A percentile compares a stretch with the other conserved stretches of the same genome.
These are phyloP conservation scores for Cytospora paraplurivora DNA, from an alignment of 2,329 filamentous ascomycete genomes.

Conservation along the genomic window DNA sequence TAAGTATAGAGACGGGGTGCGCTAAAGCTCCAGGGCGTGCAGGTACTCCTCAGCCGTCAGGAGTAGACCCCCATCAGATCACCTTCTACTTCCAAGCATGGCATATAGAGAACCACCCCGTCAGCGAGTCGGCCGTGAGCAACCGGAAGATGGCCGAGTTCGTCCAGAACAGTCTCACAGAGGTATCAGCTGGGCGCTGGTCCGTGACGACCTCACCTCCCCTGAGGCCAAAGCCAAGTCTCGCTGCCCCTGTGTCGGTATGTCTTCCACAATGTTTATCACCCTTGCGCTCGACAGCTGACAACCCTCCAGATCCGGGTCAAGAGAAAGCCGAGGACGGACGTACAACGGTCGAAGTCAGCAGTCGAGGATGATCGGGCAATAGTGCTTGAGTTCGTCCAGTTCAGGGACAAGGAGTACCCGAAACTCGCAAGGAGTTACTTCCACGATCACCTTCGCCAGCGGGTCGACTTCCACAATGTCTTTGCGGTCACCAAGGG, in stretches of 20 bases:
- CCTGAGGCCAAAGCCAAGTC: neutral
- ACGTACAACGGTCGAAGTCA: neutral
- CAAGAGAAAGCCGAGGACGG: neutral
- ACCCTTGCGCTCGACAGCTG: neutral
- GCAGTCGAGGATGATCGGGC: neutral
- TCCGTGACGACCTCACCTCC: neutral
- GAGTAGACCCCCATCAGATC: neutral
- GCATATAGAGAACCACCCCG: neutral
- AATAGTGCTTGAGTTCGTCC: neutral
- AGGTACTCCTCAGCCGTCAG: neutral
- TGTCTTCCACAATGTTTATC: neutral
- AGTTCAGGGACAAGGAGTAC: neutral
- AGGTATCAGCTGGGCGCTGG: neutral
- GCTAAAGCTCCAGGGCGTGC: neutral
- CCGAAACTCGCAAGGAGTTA: neutral
- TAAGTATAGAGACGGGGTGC: neutral
- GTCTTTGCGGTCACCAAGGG: neutral
- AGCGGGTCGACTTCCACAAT: neutral
- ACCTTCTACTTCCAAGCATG: neutral
- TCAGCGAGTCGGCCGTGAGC: neutral
- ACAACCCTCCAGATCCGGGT: neutral
- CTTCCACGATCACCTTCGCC: neutral
- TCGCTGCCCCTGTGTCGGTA: neutral
- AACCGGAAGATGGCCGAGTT: neutral
- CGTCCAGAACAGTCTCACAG: neutral